These are phyloP conservation scores for Bacidia rubella DNA, from an alignment of 495 filamentous ascomycete genomes.

Conservation along the genomic window DNA sequence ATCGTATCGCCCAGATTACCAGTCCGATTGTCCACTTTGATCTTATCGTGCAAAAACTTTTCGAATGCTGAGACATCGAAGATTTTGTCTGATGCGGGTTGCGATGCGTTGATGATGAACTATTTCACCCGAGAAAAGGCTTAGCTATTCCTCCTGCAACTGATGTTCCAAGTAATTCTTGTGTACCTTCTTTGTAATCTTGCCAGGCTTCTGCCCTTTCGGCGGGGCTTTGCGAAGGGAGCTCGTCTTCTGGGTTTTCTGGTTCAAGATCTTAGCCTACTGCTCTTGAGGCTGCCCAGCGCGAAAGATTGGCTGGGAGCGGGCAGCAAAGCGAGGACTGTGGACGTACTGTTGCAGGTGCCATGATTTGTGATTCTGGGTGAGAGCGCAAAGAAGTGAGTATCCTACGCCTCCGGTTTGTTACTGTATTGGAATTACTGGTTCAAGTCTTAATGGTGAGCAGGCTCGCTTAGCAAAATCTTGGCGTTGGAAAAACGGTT, in stretches of 20 bases:
- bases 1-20: conserved; percentile 95
- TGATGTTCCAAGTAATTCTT: not conserved
- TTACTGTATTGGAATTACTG: conserved; percentile 19
- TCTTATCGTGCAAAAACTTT: conserved; percentile 98
- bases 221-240: conserved; percentile 10
- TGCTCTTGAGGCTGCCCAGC: conserved; percentile 53
- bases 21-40: conserved; percentile 97
- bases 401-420: conserved; percentile 41
- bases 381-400: conserved; percentile 44
- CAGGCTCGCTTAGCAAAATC: not conserved
- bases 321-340: conserved; percentile 75
- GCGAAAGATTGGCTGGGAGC: conserved; percentile 9
- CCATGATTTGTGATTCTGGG: conserved; percentile 32
- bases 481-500: too few relatives aligned
- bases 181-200: conserved; percentile 54
- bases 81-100: conserved; percentile 98
- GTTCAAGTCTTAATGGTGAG: not conserved
- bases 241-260: conserved; percentile 46
- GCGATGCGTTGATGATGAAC: conserved; percentile 98
- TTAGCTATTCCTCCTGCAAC: not conserved
- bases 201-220: conserved; percentile 45
- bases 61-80: conserved; percentile 98
- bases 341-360: conserved; percentile 61
- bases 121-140: conserved; percentile 23
- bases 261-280: conserved; percentile 75